These are phyloP conservation scores for Lepraria neglecta DNA, from an alignment of 495 filamentous ascomycete genomes.

Conservation along the genomic window DNA sequence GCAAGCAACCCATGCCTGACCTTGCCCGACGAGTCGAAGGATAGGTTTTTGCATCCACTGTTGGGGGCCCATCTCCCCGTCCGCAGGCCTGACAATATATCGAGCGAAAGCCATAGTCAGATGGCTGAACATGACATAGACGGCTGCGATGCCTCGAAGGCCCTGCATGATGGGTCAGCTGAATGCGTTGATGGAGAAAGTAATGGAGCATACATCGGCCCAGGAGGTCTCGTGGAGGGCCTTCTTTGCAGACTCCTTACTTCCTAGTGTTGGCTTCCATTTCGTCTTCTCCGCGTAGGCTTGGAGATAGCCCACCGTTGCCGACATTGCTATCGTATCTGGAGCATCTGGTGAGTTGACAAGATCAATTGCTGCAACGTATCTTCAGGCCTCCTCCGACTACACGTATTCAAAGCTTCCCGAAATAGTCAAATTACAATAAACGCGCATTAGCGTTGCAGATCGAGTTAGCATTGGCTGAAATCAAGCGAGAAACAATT, in stretches of 20 bases:
- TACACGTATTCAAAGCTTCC: neutral
- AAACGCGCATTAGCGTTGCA: slow-evolving; percentile 9
- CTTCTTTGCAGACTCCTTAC: slow-evolving; percentile 19
- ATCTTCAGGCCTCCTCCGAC: neutral
- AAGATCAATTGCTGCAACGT: neutral
- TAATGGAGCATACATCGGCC: slow-evolving; percentile 22
- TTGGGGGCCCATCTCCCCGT: slow-evolving; percentile 35
- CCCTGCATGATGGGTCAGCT: slow-evolving; percentile 35
- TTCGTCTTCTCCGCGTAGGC: slow-evolving; percentile 19
- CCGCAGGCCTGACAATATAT: slow-evolving; percentile 43
- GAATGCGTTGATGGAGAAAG: slow-evolving; percentile 6
- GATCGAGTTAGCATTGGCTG: neutral
- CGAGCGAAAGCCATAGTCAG: slow-evolving; percentile 47
- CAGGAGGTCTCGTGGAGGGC: slow-evolving; percentile 24
- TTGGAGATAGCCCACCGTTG: slow-evolving; percentile 23
- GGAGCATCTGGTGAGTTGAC: neutral
- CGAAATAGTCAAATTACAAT: slow-evolving; percentile 8
- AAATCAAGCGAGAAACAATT: neutral
- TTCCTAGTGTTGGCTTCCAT: slow-evolving; percentile 21
- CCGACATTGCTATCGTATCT: slow-evolving; percentile 12
- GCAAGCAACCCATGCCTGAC: slow-evolving; percentile 50
- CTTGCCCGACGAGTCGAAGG: slow-evolving; percentile 50
- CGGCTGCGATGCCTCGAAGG: slow-evolving; percentile 49
- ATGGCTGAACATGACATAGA: slow-evolving; percentile 51
- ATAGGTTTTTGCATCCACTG: slow-evolving; percentile 47